Evolutionary conservation across 2,329 filamentous ascomycete genomes (phyloP).

Genomic region (Chrysosporium queenslandicum): DNA sequence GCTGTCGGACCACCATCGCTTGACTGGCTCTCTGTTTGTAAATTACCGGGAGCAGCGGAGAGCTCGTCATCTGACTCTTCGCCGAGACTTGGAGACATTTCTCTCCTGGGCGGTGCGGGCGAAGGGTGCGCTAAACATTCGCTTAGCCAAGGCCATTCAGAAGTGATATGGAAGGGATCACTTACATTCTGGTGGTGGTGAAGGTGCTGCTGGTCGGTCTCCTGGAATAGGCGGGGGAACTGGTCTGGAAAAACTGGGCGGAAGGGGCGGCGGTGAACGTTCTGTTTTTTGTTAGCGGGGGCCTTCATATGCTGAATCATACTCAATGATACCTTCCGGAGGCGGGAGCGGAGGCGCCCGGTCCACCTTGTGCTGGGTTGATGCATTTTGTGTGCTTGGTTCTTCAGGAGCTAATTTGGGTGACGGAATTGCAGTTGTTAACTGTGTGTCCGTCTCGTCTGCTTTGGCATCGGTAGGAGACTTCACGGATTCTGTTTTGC

Average conservation of each 20-base stretch:
- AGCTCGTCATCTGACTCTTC: conserved; percentile 86
- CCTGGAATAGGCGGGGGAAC: conserved; percentile 30
- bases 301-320: too few relatives aligned
- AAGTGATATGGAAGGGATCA: conserved; percentile 17
- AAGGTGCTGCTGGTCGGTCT: conserved; percentile 27
- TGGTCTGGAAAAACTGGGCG: conserved; percentile 32
- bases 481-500: conserved; percentile 26
- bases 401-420: conserved; percentile 16
- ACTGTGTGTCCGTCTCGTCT: neutral
- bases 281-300: conserved; percentile 1
- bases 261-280: conserved; percentile 30
- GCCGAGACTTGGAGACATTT: conserved; percentile 60
- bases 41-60: conserved; percentile 34
- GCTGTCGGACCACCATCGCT: conserved; percentile 6
- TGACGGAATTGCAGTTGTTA: neutral
- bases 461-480: conserved; percentile 5
- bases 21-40: conserved; percentile 9
- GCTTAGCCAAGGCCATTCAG: conserved; percentile 21
- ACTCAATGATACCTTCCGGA: conserved; percentile 43
- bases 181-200: conserved; percentile 48
- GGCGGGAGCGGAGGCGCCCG: conserved; percentile 37
- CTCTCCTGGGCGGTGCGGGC: conserved; percentile 44
- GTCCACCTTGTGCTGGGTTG: conserved; percentile 32
- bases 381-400: conserved; percentile 16
- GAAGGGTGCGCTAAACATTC: conserved; percentile 51